phyloP scores from a whole-genome alignment of 805 yeast species.

The Kodamaea laetipori region DNA sequence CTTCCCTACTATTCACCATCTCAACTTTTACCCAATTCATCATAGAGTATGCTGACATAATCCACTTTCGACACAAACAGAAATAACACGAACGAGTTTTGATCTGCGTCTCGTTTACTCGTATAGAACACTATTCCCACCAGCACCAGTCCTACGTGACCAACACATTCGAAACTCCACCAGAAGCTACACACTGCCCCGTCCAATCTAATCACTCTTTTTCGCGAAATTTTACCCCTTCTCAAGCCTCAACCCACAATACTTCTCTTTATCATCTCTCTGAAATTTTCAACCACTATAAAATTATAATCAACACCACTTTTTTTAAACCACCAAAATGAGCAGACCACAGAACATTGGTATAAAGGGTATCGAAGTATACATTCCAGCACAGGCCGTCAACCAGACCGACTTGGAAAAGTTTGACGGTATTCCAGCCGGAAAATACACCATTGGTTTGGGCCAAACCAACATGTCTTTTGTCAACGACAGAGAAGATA shows the following conservation, averaged over 20 bases:
- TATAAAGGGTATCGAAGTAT: conserved; percentile 93
- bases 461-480: conserved; percentile 99
- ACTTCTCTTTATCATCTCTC: no score
- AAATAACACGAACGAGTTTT: conserved; percentile 4
- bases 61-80: conserved; percentile 2
- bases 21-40: no score
- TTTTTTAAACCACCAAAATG: conserved; percentile 18
- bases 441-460: conserved; percentile 96
- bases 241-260: no score
- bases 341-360: conserved; percentile 82
- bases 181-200: no score
- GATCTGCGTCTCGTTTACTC: conserved; percentile 3
- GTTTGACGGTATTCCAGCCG: conserved; percentile 82
- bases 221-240: no score
- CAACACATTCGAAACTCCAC: background rate
- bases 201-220: background rate
- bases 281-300: conserved; percentile 7
- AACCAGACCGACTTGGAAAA: conserved; percentile 86
- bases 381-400: conserved; percentile 82
- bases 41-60: background rate
- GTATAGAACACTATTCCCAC: no score
- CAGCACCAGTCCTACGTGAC: background rate
- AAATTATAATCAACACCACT: conserved; percentile 1
- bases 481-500: conserved; percentile 96
- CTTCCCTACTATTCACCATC: no score